Conservation (phyloP, 352 stramenopile species). For the Globisporangium alternatum region DNA sequence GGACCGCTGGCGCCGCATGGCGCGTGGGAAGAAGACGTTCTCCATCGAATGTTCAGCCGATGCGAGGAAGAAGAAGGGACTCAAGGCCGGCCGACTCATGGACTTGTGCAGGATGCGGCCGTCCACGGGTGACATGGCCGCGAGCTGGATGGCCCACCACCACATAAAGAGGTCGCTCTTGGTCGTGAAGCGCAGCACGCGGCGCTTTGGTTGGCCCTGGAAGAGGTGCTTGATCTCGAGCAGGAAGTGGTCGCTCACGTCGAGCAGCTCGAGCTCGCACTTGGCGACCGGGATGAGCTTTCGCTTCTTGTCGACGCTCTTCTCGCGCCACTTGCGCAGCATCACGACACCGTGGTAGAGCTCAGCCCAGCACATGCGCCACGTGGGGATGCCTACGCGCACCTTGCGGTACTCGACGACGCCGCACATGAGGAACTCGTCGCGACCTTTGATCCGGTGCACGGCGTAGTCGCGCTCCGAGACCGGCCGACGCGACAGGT, state of each 20-base stretch:
- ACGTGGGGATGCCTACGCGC: conserved; percentile 42
- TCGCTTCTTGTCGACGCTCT: conserved; percentile 48
- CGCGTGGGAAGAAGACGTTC: conserved; percentile 60
- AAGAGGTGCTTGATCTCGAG: conserved; percentile 62
- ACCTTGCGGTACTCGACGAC: conserved; percentile 41
- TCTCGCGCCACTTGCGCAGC: conserved; percentile 50
- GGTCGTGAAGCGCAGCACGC: conserved; percentile 44
- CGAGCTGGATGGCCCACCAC: conserved; percentile 76
- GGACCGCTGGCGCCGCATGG: conserved; percentile 17
- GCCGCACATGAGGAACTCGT: conserved; percentile 50
- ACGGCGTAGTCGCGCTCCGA: conserved; percentile 39
- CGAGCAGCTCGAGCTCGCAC: conserved; percentile 44
- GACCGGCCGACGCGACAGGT: conserved; percentile 33
- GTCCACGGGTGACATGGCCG: conserved; percentile 42
- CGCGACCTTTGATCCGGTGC: conserved; percentile 41
- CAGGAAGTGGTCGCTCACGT: conserved; percentile 39
- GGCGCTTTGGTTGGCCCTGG: conserved; percentile 41
- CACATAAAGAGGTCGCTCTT: conserved; percentile 69
- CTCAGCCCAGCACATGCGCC: conserved; percentile 62
- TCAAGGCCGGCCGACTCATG: conserved; percentile 38
- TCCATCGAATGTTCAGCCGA: conserved; percentile 41
- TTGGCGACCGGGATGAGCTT: conserved; percentile 47
- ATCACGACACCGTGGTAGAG: conserved; percentile 69
- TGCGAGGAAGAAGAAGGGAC: conserved; percentile 52
- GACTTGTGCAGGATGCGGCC: conserved; percentile 44